phyloP scores from a whole-genome alignment of 768 basidiomycete genomes.

The Tulasnella sp. region DNA sequence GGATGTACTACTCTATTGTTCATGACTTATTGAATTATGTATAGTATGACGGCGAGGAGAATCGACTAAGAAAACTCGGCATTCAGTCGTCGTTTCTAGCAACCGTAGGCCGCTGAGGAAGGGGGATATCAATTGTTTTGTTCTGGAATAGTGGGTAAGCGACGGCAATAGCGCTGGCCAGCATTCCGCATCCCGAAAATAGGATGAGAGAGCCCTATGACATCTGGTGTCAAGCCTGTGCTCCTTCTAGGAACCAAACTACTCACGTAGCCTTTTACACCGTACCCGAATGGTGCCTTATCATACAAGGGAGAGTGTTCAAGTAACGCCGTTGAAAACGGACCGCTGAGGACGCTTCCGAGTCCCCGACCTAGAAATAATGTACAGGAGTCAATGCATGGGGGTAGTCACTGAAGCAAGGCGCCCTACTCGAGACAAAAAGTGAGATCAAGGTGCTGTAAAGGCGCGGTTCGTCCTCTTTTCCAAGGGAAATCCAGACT shows the following conservation, averaged over 20 bases:
- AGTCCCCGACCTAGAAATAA: constrained; percentile 7
- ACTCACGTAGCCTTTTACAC: constrained; percentile 15
- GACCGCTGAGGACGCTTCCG: constrained; percentile 13
- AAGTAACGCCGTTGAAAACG: constrained; percentile 8
- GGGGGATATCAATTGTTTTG: constrained; percentile 1
- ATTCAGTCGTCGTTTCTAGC: too few species aligned
- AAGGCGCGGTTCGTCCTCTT: constrained; percentile 15
- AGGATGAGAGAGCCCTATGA: constrained; percentile 9
- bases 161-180: constrained; percentile 8
- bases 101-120: background rate
- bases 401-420: background rate
- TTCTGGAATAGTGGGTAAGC: constrained; percentile 3
- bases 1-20: too few species aligned
- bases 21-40: too few species aligned
- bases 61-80: too few species aligned
- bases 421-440: constrained; percentile 5
- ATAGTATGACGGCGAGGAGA: too few species aligned
- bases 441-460: constrained; percentile 15
- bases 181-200: constrained; percentile 11
- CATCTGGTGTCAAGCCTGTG: background rate
- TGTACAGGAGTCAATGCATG: background rate
- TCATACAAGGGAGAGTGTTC: constrained; percentile 13
- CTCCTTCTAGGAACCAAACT: background rate
- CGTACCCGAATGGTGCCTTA: constrained; percentile 7
- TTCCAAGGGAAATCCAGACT: background rate